Percentiles rank a stretch among this genome's conserved stretches.
These are phyloP conservation scores for Cyberlindnera bimundalis DNA, from an alignment of 805 yeast genomes.

Conservation along the genomic window DNA sequence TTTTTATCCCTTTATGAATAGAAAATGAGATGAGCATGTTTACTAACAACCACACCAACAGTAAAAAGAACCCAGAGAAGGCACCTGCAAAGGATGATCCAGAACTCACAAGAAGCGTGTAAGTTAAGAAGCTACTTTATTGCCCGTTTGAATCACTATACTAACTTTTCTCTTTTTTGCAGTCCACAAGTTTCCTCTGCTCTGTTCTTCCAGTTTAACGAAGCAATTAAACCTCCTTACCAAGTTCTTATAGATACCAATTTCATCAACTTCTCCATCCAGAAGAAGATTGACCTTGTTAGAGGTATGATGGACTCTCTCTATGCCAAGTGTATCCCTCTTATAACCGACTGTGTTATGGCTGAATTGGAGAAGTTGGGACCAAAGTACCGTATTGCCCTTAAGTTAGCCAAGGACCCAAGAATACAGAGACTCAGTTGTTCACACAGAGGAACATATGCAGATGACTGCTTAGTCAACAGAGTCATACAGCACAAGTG, in stretches of 20 bases:
- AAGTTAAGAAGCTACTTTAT: slow-evolving; percentile 2
- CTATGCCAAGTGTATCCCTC: slow-evolving; percentile 92
- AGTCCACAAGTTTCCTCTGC: slow-evolving; percentile 94
- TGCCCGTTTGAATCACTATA: too few relatives aligned
- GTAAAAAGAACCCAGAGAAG: slow-evolving; percentile 40
- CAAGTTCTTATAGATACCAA: slow-evolving; percentile 95
- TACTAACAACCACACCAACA: slow-evolving; percentile 12
- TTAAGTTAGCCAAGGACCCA: slow-evolving; percentile 90
- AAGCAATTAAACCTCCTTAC: slow-evolving; percentile 96
- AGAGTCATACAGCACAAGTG: slow-evolving; percentile 96
- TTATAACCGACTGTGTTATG: slow-evolving; percentile 95
- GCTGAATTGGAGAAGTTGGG: slow-evolving; percentile 97
- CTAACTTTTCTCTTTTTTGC: background rate
- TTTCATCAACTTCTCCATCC: slow-evolving; percentile 94
- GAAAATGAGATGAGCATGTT: slow-evolving; percentile 1
- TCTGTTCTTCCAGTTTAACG: slow-evolving; percentile 88
- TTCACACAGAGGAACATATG: slow-evolving; percentile 93
- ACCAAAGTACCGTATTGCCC: slow-evolving; percentile 89
- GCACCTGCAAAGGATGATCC: slow-evolving; percentile 55
- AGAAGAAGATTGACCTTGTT: slow-evolving; percentile 91
- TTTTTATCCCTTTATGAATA: background rate
- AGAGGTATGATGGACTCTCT: slow-evolving; percentile 96
- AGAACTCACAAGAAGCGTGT: slow-evolving; percentile 63
- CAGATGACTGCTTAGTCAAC: slow-evolving; percentile 94
- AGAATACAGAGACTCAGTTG: slow-evolving; percentile 84